Percentiles rank a stretch among this genome's conserved stretches.
Conservation (phyloP, 2,329 filamentous ascomycete species). For the Penicillium olsonii region DNA sequence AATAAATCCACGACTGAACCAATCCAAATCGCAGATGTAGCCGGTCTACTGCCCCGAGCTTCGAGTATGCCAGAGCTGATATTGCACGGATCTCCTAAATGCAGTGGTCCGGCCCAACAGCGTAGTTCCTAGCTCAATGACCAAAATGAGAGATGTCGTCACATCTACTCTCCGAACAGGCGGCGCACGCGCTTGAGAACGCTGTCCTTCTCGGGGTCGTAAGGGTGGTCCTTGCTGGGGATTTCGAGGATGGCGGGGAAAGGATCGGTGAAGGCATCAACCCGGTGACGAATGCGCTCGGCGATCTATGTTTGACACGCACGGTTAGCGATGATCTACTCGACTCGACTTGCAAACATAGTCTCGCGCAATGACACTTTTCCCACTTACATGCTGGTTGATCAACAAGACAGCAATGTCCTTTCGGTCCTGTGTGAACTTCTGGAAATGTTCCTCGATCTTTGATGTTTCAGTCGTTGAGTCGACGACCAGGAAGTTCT, state of each 20-base stretch:
- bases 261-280: conserved; percentile 89
- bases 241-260: conserved; percentile 98
- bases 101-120: conserved; percentile 3
- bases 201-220: conserved; percentile 98
- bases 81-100: conserved; percentile 5
- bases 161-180: conserved; percentile 61
- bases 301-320: conserved; percentile 66
- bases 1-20: conserved; percentile 11
- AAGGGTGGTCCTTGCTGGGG: conserved; percentile 97
- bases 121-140: conserved; percentile 3
- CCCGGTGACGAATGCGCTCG: conserved; percentile 84
- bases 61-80: conserved; percentile 1
- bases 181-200: conserved; percentile 84
- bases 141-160: conserved; percentile 1
- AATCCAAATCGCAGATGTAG: conserved; percentile 1
- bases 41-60: conserved; percentile 6
- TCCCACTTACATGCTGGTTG: conserved; percentile 81
- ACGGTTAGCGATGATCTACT: background rate
- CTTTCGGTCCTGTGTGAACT: conserved; percentile 85
- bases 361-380: background rate
- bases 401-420: conserved; percentile 96
- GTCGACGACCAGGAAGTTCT: conserved; percentile 98
- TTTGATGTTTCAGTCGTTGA: conserved; percentile 83
- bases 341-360: background rate
- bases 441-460: conserved; percentile 88